These are phyloP conservation scores for Sergeia podlipaevii DNA, from an alignment of 208 protist genomes.

Conservation along the genomic window DNA sequence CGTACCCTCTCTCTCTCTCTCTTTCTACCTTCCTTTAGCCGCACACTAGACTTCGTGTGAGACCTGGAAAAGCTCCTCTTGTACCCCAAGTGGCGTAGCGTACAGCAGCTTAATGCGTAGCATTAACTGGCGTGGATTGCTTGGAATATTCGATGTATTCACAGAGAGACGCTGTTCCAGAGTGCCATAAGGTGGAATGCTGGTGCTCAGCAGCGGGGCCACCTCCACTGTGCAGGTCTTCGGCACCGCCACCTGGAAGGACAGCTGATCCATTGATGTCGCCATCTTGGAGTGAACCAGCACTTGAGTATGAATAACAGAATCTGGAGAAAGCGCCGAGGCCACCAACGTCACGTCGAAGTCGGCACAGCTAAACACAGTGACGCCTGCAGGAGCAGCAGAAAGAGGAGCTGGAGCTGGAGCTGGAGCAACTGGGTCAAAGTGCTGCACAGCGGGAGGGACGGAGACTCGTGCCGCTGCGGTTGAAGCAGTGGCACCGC, in stretches of 20 bases:
- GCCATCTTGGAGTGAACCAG: slow-evolving; percentile 30
- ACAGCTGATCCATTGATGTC: slow-evolving; percentile 36
- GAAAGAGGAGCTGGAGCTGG: not conserved
- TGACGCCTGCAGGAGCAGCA: slow-evolving; percentile 5
- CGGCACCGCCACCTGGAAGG: slow-evolving; percentile 70
- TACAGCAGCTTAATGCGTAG: slow-evolving; percentile 76
- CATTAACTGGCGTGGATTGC: slow-evolving; percentile 45
- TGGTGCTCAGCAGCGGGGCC: slow-evolving; percentile 32
- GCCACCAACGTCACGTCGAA: slow-evolving; percentile 44
- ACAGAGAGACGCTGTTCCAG: slow-evolving; percentile 50
- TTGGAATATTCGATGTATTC: slow-evolving; percentile 36
- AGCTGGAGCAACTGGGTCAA: slow-evolving; percentile 2
- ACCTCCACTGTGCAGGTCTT: slow-evolving; percentile 55
- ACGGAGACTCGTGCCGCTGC: not conserved
- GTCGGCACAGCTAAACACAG: slow-evolving; percentile 52
- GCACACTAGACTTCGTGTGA: slow-evolving; percentile 31
- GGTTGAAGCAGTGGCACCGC: not conserved
- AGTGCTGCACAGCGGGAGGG: not conserved
- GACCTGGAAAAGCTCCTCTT: slow-evolving; percentile 68
- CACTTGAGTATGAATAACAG: slow-evolving; percentile 36
- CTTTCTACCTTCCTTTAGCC: not conserved
- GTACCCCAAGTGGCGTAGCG: slow-evolving; percentile 22
- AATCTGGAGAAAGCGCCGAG: too few relatives aligned
- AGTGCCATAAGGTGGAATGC: slow-evolving; percentile 25
- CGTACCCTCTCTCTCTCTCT: not conserved